These are phyloP conservation scores for Cordyceps javanica DNA, from an alignment of 2,329 filamentous ascomycete species.

Conservation along the genomic window DNA sequence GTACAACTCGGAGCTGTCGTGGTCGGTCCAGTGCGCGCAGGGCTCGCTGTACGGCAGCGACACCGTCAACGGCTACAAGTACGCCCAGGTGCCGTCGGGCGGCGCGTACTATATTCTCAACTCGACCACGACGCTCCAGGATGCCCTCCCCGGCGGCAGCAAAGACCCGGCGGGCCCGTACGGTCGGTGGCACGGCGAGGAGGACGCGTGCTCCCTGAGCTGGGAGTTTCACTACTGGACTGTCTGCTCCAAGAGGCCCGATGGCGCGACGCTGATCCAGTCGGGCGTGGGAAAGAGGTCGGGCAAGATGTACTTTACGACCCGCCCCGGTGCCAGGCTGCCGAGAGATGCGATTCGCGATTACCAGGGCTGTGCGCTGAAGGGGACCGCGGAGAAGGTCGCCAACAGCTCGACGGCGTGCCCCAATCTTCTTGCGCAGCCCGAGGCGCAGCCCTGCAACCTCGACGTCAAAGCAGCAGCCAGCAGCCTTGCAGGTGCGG, in stretches of 20 bases:
- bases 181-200: not conserved
- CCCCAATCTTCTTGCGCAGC: not conserved
- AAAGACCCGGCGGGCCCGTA: conserved; percentile 4
- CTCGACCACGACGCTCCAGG: not conserved
- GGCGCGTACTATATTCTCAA: not conserved
- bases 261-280: conserved; percentile 3
- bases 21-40: conserved; percentile 3
- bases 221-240: conserved; percentile 2
- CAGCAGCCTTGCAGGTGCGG: conserved; percentile 5
- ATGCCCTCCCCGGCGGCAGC: not conserved
- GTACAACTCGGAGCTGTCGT: conserved; percentile 4
- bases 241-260: not conserved
- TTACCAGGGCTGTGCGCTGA: conserved; percentile 5
- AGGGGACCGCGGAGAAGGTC: not conserved
- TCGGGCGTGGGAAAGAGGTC: conserved; percentile 2
- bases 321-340: not conserved
- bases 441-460: conserved; percentile 9
- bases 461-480: conserved; percentile 7
- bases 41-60: not conserved
- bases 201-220: not conserved
- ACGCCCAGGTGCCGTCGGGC: not conserved
- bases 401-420: conserved; percentile 1
- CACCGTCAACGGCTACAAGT: conserved; percentile 3
- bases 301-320: conserved; percentile 5
- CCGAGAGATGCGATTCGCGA: conserved; percentile 11